Evolutionary conservation across 2,329 filamentous ascomycete genomes (phyloP).

Genomic region (Trematosphaeria pertusa): DNA sequence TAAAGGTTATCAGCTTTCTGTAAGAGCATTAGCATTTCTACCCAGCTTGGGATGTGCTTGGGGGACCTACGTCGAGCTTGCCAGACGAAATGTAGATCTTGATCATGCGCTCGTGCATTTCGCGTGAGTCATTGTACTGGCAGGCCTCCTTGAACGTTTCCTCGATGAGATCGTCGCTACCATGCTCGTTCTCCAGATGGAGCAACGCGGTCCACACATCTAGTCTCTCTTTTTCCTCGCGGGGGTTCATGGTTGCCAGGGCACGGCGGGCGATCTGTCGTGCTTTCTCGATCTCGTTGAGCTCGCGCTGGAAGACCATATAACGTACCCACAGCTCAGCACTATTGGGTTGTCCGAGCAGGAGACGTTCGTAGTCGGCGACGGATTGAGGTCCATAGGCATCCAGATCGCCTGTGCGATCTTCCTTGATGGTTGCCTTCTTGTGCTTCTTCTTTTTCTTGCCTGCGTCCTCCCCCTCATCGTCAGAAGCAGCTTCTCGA

Average conservation of each 20-base stretch:
- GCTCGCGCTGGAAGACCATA: constrained; percentile 97
- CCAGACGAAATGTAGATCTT: constrained; percentile 95
- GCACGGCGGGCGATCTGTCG: constrained; percentile 90
- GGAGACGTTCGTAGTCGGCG: constrained; percentile 90
- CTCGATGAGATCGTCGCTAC: constrained; percentile 80
- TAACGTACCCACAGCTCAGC: constrained; percentile 94
- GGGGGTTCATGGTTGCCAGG: constrained; percentile 86
- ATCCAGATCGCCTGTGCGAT: constrained; percentile 91
- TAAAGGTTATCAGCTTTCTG: constrained; percentile 91
- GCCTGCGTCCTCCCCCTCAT: constrained; percentile 57
- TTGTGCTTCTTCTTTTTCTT: constrained; percentile 74
- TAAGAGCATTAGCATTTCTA: constrained; percentile 29
- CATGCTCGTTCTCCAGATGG: constrained; percentile 92
- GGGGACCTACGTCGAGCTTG: constrained; percentile 74
- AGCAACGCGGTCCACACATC: constrained; percentile 95
- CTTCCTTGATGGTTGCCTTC: constrained; percentile 80
- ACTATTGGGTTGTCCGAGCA: constrained; percentile 92
- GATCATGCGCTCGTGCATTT: constrained; percentile 86
- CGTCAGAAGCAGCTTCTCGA: constrained; percentile 61
- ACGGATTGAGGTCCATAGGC: constrained; percentile 85
- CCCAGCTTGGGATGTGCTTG: background rate
- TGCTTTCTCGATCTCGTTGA: constrained; percentile 87
- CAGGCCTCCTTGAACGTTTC: constrained; percentile 90
- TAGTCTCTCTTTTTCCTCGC: constrained; percentile 89
- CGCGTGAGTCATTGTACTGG: constrained; percentile 90